phyloP scores from a whole-genome alignment of 2,329 filamentous ascomycete genomes.

The Aureobasidium sp. region DNA sequence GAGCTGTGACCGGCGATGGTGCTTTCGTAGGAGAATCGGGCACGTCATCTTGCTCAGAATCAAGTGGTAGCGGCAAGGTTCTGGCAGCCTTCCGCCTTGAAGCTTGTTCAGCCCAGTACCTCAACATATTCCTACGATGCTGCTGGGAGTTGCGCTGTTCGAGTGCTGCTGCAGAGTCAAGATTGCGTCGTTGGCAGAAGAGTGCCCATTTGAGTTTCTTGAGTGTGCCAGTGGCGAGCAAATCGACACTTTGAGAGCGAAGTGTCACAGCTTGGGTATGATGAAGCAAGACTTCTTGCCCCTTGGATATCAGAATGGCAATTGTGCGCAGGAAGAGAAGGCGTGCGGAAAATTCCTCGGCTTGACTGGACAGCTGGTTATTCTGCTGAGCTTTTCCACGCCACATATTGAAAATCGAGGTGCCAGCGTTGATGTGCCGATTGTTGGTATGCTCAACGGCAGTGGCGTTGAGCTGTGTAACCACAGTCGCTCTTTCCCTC shows the following conservation, averaged over 20 bases:
- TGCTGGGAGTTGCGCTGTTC: slow-evolving; percentile 47
- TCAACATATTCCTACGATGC: slow-evolving; percentile 49
- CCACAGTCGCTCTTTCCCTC: slow-evolving; percentile 29
- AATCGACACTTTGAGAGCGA: slow-evolving; percentile 40
- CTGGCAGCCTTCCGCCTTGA: slow-evolving; percentile 22
- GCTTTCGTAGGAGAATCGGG: slow-evolving; percentile 16
- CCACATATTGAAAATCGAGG: slow-evolving; percentile 32
- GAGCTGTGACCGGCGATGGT: not conserved
- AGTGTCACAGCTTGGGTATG: slow-evolving; percentile 39
- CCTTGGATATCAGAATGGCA: not conserved
- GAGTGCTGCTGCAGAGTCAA: slow-evolving; percentile 48
- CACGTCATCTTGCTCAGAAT: slow-evolving; percentile 1
- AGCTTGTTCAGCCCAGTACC: slow-evolving; percentile 47
- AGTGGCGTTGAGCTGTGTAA: slow-evolving; percentile 34
- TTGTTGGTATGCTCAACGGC: slow-evolving; percentile 32
- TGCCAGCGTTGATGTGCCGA: slow-evolving; percentile 28
- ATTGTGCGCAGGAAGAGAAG: not conserved
- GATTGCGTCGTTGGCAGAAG: slow-evolving; percentile 47
- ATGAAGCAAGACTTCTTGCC: slow-evolving; percentile 2
- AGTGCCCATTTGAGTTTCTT: slow-evolving; percentile 52
- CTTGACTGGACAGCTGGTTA: slow-evolving; percentile 27
- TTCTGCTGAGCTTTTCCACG: slow-evolving; percentile 24
- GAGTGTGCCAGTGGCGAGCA: slow-evolving; percentile 26
- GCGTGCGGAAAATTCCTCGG: slow-evolving; percentile 22
- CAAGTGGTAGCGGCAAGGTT: not conserved